Percentiles rank a stretch among this genome's conserved stretches.
phyloP scores from a whole-genome alignment of 2,329 filamentous ascomycete species.

The Neoscytalidium dimidiatum region DNA sequence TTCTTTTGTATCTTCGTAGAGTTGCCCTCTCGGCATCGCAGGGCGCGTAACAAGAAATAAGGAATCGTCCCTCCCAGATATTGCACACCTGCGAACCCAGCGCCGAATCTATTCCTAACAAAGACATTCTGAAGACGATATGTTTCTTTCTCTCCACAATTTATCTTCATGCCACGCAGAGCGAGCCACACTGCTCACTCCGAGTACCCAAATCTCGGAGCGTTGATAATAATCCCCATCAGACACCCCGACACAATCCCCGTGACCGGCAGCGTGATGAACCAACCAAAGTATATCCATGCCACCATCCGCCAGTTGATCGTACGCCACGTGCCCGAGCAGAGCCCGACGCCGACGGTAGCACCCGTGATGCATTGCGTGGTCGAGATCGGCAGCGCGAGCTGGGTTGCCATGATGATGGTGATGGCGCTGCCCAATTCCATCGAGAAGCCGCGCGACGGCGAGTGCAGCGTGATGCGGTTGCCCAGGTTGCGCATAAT shows the following conservation, averaged over 20 bases:
- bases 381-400: slow-evolving; percentile 60
- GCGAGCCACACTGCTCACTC: not conserved
- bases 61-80: too few relatives aligned
- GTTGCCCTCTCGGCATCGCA: too few relatives aligned
- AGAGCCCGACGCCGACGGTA: slow-evolving; percentile 64
- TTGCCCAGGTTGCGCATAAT: slow-evolving; percentile 67
- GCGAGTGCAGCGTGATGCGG: slow-evolving; percentile 64
- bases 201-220: slow-evolving; percentile 42
- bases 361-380: slow-evolving; percentile 60
- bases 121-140: not conserved
- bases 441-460: slow-evolving; percentile 53
- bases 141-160: not conserved
- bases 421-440: slow-evolving; percentile 56
- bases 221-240: slow-evolving; percentile 65
- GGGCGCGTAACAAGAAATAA: too few relatives aligned
- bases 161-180: not conserved
- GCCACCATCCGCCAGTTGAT: slow-evolving; percentile 66
- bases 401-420: slow-evolving; percentile 64
- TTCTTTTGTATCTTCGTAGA: too few relatives aligned
- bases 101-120: not conserved
- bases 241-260: slow-evolving; percentile 61
- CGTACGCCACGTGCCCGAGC: slow-evolving; percentile 59
- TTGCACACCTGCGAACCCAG: too few relatives aligned
- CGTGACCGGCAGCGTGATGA: slow-evolving; percentile 60
- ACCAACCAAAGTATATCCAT: slow-evolving; percentile 62